Base-by-base conservation (phyloP, 2,329 filamentous ascomycete genomes). In the Parastagonospora nodorum region DNA sequence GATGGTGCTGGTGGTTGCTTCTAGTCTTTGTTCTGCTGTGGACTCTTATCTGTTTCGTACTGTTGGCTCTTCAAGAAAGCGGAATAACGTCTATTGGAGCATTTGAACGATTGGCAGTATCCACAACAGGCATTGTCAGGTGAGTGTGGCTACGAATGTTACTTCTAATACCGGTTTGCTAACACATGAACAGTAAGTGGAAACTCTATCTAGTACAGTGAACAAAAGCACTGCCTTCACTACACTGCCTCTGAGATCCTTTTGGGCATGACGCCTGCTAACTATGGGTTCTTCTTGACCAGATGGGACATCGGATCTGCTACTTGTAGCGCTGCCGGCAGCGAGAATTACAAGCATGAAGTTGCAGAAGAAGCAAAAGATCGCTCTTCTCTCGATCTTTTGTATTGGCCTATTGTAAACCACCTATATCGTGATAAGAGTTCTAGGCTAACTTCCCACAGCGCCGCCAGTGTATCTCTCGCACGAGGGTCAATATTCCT, bases 301-400 rank as follows among this genome's bases (percentile, higher is more conserved):
- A 24, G 19, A 52, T 19, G 53, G 39, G 10, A 42, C 51, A 14
- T 53, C 50, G 4, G 50, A 53, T 24, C 31, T 57, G 5, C 27
- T 50, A 11, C 51, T 57, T 19, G 11, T 53, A 27, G 5, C 42
- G 15, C 36, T 50, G 5, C 50, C 50, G 6, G 32, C 33, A 8
- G 19, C 45, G 11, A 48, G 50, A 36, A 40, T 57, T n/a, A 35
- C 39, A 6, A 35, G 31, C 15, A 45, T 57, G 43, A 46, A 39
- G 19, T 27, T 50, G 4, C 19, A 28, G 33, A 43, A 24, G 39
- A 53, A 51, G 19, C 44, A 55, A 29, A 51, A 46, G 42, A 31
- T 48, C 16, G 53, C 50, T n/a, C n/a, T 57, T 8, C 42, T 50
- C 11, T 45, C 36, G 1, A 53, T 53, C 7, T 57, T 51, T 35